phyloP scores from a whole-genome alignment of 108 stramenopile genomes.

The Cyclostephanos tholiformis region DNA sequence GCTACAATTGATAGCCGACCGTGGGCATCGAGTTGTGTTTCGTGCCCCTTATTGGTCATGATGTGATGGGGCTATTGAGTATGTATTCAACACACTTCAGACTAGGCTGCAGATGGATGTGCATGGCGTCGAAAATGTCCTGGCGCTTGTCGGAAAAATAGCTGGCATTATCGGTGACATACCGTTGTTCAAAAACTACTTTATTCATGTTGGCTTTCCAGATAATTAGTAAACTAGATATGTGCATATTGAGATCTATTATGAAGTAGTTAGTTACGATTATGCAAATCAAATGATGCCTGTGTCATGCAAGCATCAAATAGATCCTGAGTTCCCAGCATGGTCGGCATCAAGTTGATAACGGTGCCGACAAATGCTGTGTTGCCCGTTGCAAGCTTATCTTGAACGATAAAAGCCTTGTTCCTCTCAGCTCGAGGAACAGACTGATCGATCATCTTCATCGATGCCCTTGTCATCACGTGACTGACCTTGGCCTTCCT shows the following conservation, averaged over 20 bases:
- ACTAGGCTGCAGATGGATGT: background rate
- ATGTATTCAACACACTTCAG: conserved; percentile 28
- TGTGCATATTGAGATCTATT: too few relatives aligned
- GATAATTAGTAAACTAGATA: background rate
- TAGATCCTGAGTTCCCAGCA: too few relatives aligned
- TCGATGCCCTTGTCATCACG: too few relatives aligned
- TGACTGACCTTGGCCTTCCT: too few relatives aligned
- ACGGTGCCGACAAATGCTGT: too few relatives aligned
- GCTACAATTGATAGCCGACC: background rate
- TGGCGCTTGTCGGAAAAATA: background rate
- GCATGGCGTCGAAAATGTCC: background rate
- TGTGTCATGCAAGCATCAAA: too few relatives aligned
- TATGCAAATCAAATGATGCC: background rate
- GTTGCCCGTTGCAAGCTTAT: too few relatives aligned
- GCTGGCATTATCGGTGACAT: background rate
- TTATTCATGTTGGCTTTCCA: conserved; percentile 5
- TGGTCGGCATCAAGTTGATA: too few relatives aligned
- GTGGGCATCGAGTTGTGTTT: conserved; percentile 12
- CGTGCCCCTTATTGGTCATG: conserved; percentile 17
- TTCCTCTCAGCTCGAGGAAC: too few relatives aligned
- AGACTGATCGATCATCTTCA: too few relatives aligned
- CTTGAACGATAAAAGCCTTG: too few relatives aligned
- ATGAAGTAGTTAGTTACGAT: background rate
- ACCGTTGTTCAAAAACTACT: background rate
- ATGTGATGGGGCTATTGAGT: conserved; percentile 27